These are phyloP conservation scores for Chenopodium album DNA, from an alignment of 148 eudicot genomes.

Conservation along the genomic window DNA sequence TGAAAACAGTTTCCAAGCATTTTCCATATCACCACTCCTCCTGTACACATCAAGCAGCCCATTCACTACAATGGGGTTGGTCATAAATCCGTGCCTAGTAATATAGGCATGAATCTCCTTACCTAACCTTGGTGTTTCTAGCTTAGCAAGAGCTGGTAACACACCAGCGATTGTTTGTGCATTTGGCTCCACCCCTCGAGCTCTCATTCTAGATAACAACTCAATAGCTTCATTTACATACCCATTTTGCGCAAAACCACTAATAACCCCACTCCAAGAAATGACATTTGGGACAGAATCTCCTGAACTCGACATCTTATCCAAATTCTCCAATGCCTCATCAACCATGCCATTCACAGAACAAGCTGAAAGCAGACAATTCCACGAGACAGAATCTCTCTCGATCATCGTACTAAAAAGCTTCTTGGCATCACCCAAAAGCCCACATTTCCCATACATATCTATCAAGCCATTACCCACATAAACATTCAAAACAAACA, in stretches of 20 bases:
- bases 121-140: constrained; percentile 35
- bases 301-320: constrained; percentile 38
- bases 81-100: constrained; percentile 42
- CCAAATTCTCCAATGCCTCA: constrained; percentile 45
- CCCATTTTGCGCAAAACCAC: constrained; percentile 56
- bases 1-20: constrained; percentile 36
- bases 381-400: constrained; percentile 58
- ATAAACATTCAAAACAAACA: constrained; percentile 40
- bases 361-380: constrained; percentile 50
- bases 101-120: constrained; percentile 55
- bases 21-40: constrained; percentile 51
- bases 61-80: constrained; percentile 45
- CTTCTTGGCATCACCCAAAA: constrained; percentile 35
- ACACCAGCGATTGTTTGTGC: constrained; percentile 53
- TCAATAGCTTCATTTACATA: constrained; percentile 45
- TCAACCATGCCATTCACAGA: constrained; percentile 44
- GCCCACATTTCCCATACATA: constrained; percentile 67
- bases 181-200: constrained; percentile 44
- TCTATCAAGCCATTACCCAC: constrained; percentile 61
- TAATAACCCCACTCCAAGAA: constrained; percentile 56
- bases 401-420: constrained; percentile 34
- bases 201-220: constrained; percentile 42
- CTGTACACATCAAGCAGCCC: constrained; percentile 59
- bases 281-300: constrained; percentile 43
- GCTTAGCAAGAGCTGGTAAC: constrained; percentile 56